A percentile compares a stretch with the other conserved stretches of the same genome.
These are phyloP conservation scores for Drosera capensis DNA, from an alignment of 148 eudicot genomes.

Conservation along the genomic window DNA sequence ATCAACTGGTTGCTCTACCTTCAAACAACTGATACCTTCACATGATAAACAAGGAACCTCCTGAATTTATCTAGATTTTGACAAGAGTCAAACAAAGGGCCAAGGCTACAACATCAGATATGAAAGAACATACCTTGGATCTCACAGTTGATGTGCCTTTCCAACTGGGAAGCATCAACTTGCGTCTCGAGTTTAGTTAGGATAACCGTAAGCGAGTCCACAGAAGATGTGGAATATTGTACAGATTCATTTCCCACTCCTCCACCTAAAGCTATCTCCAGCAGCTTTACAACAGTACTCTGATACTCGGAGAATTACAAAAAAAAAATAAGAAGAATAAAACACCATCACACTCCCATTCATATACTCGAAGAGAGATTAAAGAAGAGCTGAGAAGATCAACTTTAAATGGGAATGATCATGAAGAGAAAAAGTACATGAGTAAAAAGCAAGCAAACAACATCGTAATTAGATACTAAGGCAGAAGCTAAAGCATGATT, in stretches of 20 bases:
- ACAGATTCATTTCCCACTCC: constrained; percentile 47
- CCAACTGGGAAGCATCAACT: constrained; percentile 19
- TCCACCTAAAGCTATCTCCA: constrained; percentile 56
- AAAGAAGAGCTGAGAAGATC: no score
- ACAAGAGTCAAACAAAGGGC: background rate
- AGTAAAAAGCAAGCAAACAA: no score
- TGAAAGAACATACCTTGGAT: constrained; percentile 56
- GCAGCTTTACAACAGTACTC: constrained; percentile 49
- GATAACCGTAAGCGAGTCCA: constrained; percentile 25
- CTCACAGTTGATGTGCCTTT: constrained; percentile 39
- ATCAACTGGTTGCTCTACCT: constrained; percentile 51
- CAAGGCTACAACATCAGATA: background rate
- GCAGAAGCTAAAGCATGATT: no score
- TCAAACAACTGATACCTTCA: constrained; percentile 57
- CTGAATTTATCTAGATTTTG: no score
- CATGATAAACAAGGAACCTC: constrained; percentile 11
- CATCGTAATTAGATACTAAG: no score
- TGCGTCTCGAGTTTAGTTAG: constrained; percentile 20
- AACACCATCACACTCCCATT: background rate
- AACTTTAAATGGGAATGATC: no score
- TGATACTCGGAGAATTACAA: constrained; percentile 13
- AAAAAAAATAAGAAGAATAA: constrained; percentile 1
- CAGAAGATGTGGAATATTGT: constrained; percentile 23
- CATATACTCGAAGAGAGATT: no score
- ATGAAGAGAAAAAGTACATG: no score